phyloP scores from a whole-genome alignment of 1,284 basidiomycete genomes.

The Papiliotrema flavescens region DNA sequence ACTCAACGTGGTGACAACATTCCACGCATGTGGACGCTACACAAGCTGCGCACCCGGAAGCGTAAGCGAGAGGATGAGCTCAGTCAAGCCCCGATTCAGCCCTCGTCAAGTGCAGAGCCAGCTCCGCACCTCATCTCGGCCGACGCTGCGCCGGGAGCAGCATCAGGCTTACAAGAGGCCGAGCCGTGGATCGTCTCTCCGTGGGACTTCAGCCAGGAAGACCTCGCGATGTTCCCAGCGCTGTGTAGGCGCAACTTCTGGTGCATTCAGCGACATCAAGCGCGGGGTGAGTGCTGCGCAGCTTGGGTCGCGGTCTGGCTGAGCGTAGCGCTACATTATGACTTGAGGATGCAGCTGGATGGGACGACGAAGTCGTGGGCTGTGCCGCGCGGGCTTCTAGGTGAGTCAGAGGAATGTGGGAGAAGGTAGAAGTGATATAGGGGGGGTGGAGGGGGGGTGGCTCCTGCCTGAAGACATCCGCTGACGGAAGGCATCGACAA shows the following conservation, averaged over 20 bases:
- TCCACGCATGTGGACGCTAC: conserved; percentile 18
- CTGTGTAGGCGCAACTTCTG: conserved; percentile 35
- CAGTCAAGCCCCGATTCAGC: too few species aligned
- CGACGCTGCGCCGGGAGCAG: too few species aligned
- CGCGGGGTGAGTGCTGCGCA: conserved; percentile 22
- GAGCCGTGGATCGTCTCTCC: background rate
- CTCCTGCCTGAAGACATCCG: too few species aligned
- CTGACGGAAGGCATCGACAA: conserved; percentile 23
- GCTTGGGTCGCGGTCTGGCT: background rate
- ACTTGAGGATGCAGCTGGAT: conserved; percentile 37
- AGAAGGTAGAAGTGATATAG: too few species aligned
- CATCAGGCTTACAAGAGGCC: too few species aligned
- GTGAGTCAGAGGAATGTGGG: conserved; percentile 9
- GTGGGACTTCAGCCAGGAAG: conserved; percentile 26
- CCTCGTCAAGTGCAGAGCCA: too few species aligned
- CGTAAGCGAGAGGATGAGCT: background rate
- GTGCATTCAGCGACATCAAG: conserved; percentile 42
- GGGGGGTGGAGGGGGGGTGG: too few species aligned
- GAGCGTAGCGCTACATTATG: conserved; percentile 37
- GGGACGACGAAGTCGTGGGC: conserved; percentile 36
- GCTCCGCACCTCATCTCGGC: too few species aligned
- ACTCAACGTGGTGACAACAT: background rate
- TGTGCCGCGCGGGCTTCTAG: conserved; percentile 36
- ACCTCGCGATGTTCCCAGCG: conserved; percentile 27
- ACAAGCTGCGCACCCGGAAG: conserved; percentile 9